Base-by-base conservation (phyloP, 305 asterid genomes). In the Solanum aculeatissimum region DNA sequence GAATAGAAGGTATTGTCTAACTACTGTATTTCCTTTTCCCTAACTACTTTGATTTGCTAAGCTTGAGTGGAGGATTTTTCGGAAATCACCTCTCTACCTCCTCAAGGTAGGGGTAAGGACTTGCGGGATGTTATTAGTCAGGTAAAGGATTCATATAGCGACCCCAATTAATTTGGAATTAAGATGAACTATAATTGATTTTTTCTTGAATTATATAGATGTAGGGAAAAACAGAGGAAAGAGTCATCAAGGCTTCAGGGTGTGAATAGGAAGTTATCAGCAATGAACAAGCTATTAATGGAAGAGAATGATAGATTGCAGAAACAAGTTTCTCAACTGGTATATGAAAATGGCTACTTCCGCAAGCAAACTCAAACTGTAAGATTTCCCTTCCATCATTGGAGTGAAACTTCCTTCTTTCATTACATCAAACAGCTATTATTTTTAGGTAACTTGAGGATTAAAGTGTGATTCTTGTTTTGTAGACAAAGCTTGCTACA, bases 401-500 rank as follows among this genome's bases (percentile, higher is more conserved):
- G 32, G 27, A 63, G 70, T 63, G 70, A 63, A 63, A 27, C 8
- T 63, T 27, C 40, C 40, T 27, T 63, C 70, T 63, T 63, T 63
- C 11, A 63, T 27, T 63, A 13, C 40, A 63, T 63, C 57, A 72
- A 72, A 23, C 57, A 43, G 15, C 57, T 72, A 13, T 43, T 43
- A 21, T 23, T 60, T 74, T 75, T 25, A 75, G 62, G 81, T 49
- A 15, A 51, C 38, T 27, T 27, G 81, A 49, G 62, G 81, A 49
- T 25, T 75, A 9, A 75, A 16, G 43, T 75, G 27, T 75, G 45
- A 29, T 72, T 23, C 69, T 77, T 77, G 53, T 47, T 38, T 45
- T 74, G 89, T 89, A 94, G 99, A 92, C 90, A 77, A 87, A 88
- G 81, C 90, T 94, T 90, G 90, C 97, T 83, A 89, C 97, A 47